These are phyloP conservation scores for Drechslerella coelobrocha DNA, from an alignment of 2,329 filamentous ascomycete genomes.

Conservation along the genomic window DNA sequence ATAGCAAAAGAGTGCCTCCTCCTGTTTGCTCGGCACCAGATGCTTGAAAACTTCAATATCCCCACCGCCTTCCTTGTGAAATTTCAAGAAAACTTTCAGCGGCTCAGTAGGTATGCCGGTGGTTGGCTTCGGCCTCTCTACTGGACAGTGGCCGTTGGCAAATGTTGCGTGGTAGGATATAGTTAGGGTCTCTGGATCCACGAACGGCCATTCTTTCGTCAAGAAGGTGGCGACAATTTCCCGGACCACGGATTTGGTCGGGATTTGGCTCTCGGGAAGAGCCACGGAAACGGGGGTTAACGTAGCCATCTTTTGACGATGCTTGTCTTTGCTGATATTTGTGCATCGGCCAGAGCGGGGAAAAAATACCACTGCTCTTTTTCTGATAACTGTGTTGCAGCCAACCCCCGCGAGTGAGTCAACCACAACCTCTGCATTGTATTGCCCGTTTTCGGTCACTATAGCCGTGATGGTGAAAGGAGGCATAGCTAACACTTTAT, in stretches of 20 bases:
- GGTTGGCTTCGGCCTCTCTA: constrained; percentile 48
- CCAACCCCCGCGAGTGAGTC: too few relatives aligned
- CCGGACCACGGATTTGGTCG: constrained; percentile 32
- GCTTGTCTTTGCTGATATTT: background rate
- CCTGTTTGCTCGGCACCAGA: constrained; percentile 50
- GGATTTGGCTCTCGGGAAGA: constrained; percentile 42
- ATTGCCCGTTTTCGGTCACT: too few relatives aligned
- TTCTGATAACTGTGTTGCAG: background rate
- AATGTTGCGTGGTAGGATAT: constrained; percentile 43
- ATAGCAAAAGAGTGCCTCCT: constrained; percentile 52
- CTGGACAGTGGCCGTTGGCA: constrained; percentile 49
- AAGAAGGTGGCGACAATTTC: constrained; percentile 51
- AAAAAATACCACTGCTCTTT: background rate
- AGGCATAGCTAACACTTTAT: too few relatives aligned
- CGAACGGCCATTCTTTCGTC: constrained; percentile 47
- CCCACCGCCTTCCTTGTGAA: constrained; percentile 5
- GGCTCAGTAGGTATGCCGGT: constrained; percentile 27
- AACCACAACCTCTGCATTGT: too few relatives aligned
- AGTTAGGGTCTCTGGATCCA: constrained; percentile 49
- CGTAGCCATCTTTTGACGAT: constrained; percentile 39
- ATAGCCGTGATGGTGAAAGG: too few relatives aligned
- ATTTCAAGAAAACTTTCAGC: constrained; percentile 29
- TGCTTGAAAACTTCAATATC: constrained; percentile 49
- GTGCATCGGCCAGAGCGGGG: constrained; percentile 2
- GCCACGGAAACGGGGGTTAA: constrained; percentile 30